phyloP scores from a whole-genome alignment of 1,284 basidiomycete genomes.

The Boletellus deceptivus region DNA sequence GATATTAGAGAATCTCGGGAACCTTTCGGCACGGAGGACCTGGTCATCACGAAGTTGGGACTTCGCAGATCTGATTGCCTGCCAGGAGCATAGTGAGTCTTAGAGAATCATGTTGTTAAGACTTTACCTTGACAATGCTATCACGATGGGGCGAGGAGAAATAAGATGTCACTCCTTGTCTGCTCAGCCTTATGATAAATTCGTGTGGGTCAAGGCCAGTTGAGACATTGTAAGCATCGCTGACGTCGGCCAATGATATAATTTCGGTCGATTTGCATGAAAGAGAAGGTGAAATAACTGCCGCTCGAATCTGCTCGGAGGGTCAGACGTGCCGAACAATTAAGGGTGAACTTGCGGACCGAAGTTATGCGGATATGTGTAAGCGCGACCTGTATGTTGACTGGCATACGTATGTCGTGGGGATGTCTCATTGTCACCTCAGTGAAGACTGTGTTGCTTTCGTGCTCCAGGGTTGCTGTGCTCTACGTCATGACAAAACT shows the following conservation, averaged over 20 bases:
- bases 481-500: slow-evolving; percentile 10
- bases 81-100: slow-evolving; percentile 1
- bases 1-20: slow-evolving; percentile 77
- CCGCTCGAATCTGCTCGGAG: slow-evolving; percentile 54
- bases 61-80: slow-evolving; percentile 72
- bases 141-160: slow-evolving; percentile 70
- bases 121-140: slow-evolving; percentile 67
- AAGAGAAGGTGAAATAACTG: slow-evolving; percentile 58
- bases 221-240: slow-evolving; percentile 80
- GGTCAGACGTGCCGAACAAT: slow-evolving; percentile 7
- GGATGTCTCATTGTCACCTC: slow-evolving; percentile 64
- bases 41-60: slow-evolving; percentile 59
- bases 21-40: slow-evolving; percentile 60
- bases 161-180: slow-evolving; percentile 66
- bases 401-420: slow-evolving; percentile 60
- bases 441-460: slow-evolving; percentile 48
- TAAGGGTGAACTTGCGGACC: slow-evolving; percentile 38
- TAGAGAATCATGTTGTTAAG: neutral
- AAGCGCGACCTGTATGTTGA: slow-evolving; percentile 58
- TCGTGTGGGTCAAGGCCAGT: slow-evolving; percentile 74
- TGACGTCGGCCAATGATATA: slow-evolving; percentile 75
- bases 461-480: slow-evolving; percentile 58
- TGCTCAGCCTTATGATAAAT: slow-evolving; percentile 75
- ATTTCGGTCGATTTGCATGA: slow-evolving; percentile 77
- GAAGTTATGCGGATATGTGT: slow-evolving; percentile 70